Base-by-base conservation (phyloP, 73 alveolate genomes). In the Paramecium primaurelia region DNA sequence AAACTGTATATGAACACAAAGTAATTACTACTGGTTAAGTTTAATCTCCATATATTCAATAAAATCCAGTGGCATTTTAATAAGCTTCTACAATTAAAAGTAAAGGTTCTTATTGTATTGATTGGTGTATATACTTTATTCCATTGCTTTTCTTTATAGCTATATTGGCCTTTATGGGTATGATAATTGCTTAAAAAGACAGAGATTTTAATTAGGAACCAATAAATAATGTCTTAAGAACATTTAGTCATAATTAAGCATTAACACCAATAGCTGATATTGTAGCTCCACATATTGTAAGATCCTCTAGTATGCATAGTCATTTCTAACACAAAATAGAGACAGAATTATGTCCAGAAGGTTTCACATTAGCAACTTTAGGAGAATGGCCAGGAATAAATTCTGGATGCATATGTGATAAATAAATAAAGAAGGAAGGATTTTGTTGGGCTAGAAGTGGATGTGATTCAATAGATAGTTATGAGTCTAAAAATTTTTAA, bases 401-500 rank as follows among this genome's bases (percentile, higher is more conserved):
- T 75, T 75, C 88, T 3, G 88, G 88, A 38, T 75, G 88, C 34
- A 38, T 75, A 8, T 75, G 88, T 42, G 88, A 75, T 64, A 25
- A 64, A 28, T 40, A 64, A 64, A 34, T 64, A 22, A 64, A 64
- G 28, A 34, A 64, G 16, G 36, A 64, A 64, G 84, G 84, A 64
- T 64, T 64, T 28, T 64, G 84, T 28, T 64, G 84, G 84, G 84
- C 84, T 64, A 64, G 84, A 64, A 32, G 47, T 64, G 84, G 84
- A 32, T 64, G 84, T 64, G 47, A 64, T 64, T 64, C 84, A 64
- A 64, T 64, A 32, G 47, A 34, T 11, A 20, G 47, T 32, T 32
- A 64, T 30, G 16, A 26, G 12, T 6, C 84, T 12, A 20, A 20
- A 64, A 12, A 0, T 11, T 28, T 64, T 34, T 34, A 64, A 64